Percentiles rank a stretch among this genome's conserved stretches.
phyloP scores from a whole-genome alignment of 257 asterid genomes.

The Lycium barbarum region DNA sequence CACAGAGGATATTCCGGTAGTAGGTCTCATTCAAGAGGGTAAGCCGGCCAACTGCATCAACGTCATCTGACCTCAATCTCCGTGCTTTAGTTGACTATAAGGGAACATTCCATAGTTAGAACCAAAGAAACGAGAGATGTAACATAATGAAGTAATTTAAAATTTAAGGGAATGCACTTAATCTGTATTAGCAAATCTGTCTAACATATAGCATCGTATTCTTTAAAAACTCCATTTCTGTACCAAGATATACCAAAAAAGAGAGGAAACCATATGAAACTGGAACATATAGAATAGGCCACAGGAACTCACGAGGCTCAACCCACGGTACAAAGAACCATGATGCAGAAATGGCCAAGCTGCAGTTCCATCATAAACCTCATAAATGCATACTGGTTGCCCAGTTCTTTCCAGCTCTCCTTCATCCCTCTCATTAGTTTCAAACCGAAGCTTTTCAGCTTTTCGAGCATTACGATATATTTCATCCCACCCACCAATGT shows the following conservation, averaged over 20 bases:
- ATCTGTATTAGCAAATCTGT: neutral
- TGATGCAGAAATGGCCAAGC: conserved; percentile 98
- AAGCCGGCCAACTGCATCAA: conserved; percentile 92
- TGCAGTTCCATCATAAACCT: conserved; percentile 91
- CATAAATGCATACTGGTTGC: conserved; percentile 91
- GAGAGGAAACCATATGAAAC: neutral
- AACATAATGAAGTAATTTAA: conserved; percentile 17
- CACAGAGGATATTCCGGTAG: conserved; percentile 85
- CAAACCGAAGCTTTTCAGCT: conserved; percentile 90
- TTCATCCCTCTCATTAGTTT: conserved; percentile 93
- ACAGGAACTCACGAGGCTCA: conserved; percentile 83
- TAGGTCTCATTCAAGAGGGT: conserved; percentile 81
- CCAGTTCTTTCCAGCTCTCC: conserved; percentile 99
- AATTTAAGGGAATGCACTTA: neutral
- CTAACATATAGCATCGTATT: conserved; percentile 21
- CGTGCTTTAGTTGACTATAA: conserved; percentile 69
- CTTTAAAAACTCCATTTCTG: conserved; percentile 21
- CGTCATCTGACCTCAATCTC: conserved; percentile 88
- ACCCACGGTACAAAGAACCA: conserved; percentile 97
- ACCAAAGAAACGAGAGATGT: conserved; percentile 12
- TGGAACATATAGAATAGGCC: neutral
- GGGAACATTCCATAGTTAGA: conserved; percentile 36
- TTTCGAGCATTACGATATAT: conserved; percentile 91
- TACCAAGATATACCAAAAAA: conserved; percentile 18
- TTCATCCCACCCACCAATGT: conserved; percentile 89